phyloP scores from a whole-genome alignment of 208 protist species.

The Naegleria fowleri region DNA sequence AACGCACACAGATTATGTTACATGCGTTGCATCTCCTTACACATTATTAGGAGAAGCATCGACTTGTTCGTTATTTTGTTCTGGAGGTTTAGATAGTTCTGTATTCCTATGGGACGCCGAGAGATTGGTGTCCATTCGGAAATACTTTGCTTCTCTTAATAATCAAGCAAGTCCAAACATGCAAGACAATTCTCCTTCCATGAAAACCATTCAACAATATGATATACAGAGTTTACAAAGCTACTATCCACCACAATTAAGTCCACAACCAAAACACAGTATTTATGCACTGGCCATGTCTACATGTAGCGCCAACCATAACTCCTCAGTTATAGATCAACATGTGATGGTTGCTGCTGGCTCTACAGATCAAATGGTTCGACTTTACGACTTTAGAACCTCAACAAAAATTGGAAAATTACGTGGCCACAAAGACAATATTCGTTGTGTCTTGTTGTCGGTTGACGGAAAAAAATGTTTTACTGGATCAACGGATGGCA shows the following conservation, averaged over 20 bases:
- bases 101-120: conserved; percentile 6
- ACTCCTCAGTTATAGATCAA: background rate
- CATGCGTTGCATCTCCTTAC: background rate
- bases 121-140: background rate
- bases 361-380: background rate
- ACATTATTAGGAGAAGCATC: background rate
- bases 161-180: background rate
- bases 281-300: background rate
- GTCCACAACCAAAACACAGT: background rate
- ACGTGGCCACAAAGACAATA: conserved; percentile 13
- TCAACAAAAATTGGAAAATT: background rate
- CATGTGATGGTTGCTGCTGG: background rate
- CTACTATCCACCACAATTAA: background rate
- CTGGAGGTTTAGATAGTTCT: background rate
- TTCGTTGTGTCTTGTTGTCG: background rate
- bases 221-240: background rate
- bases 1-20: conserved; percentile 8
- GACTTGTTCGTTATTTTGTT: background rate
- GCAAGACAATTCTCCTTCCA: background rate
- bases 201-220: background rate
- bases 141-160: background rate
- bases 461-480: background rate
- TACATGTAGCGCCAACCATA: background rate
- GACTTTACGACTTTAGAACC: background rate
- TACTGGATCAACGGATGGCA: background rate